Conservation (phyloP, 352 stramenopile species). For the Aphanomyces cochlioides region DNA sequence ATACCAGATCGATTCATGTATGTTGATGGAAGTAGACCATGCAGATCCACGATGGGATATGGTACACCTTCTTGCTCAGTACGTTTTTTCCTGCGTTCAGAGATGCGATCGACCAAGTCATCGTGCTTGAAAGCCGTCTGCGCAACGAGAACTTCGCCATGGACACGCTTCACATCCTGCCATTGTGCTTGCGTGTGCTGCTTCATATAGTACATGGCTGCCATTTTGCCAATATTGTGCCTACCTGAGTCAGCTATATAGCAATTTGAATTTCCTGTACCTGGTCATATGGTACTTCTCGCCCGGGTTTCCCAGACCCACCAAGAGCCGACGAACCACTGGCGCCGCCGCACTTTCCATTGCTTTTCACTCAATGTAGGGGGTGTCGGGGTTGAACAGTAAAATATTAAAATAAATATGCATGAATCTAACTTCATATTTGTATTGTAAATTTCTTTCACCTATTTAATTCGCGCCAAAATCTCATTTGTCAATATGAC, state of each 20-base stretch:
- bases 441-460: neutral
- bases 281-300: slow-evolving; percentile 77
- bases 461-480: neutral
- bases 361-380: neutral
- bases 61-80: slow-evolving; percentile 71
- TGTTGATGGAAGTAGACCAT: slow-evolving; percentile 65
- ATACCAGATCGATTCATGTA: slow-evolving; percentile 86
- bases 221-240: slow-evolving; percentile 77
- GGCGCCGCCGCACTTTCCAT: slow-evolving; percentile 1
- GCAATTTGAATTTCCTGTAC: slow-evolving; percentile 32
- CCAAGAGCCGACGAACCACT: slow-evolving; percentile 42
- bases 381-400: neutral
- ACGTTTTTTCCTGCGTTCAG: slow-evolving; percentile 66
- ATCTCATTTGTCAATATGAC: neutral
- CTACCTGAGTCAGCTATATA: slow-evolving; percentile 32
- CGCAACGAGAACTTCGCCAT: slow-evolving; percentile 65
- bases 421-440: neutral
- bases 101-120: slow-evolving; percentile 75
- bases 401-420: slow-evolving; percentile 5
- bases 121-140: slow-evolving; percentile 51
- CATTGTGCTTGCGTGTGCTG: slow-evolving; percentile 41
- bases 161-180: slow-evolving; percentile 29
- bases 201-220: slow-evolving; percentile 60
- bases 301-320: slow-evolving; percentile 80
- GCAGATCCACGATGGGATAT: slow-evolving; percentile 68